phyloP scores from a whole-genome alignment of 495 filamentous ascomycete genomes.

The Daldinia bambusicola region DNA sequence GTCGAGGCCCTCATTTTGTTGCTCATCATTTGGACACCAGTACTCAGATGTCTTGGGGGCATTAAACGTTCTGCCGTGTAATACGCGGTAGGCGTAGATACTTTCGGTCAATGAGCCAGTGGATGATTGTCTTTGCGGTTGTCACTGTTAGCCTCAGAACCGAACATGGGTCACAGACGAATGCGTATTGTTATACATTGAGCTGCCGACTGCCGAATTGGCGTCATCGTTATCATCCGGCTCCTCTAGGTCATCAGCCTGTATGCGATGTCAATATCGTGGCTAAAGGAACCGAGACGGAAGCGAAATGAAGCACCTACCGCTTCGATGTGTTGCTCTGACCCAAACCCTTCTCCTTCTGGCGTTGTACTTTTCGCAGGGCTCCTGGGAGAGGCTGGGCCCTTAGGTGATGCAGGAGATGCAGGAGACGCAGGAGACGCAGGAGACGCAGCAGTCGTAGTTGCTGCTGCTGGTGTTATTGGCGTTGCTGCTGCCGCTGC shows the following conservation, averaged over 20 bases:
- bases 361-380: background rate
- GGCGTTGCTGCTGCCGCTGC: no score
- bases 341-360: conserved; percentile 8
- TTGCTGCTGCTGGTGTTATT: conserved; percentile 7
- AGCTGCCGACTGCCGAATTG: conserved; percentile 20
- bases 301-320: background rate
- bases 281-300: background rate
- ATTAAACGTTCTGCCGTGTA: conserved; percentile 25
- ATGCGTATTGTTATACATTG: conserved; percentile 20
- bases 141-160: conserved; percentile 4
- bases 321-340: conserved; percentile 17
- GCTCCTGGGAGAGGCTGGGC: conserved; percentile 3
- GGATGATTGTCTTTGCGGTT: conserved; percentile 21
- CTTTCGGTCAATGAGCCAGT: conserved; percentile 31
- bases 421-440: background rate
- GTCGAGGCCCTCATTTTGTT: conserved; percentile 22
- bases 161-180: background rate
- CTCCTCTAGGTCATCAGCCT: conserved; percentile 24
- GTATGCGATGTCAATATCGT: conserved; percentile 1
- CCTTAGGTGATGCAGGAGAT: conserved; percentile 2
- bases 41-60: conserved; percentile 27
- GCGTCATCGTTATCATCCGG: conserved; percentile 18
- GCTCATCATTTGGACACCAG: conserved; percentile 28
- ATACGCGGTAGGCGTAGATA: conserved; percentile 22
- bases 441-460: conserved; percentile 2